Evolutionary conservation across 1,284 basidiomycete genomes (phyloP).

Genomic region (Fomitopsis pinicola): DNA sequence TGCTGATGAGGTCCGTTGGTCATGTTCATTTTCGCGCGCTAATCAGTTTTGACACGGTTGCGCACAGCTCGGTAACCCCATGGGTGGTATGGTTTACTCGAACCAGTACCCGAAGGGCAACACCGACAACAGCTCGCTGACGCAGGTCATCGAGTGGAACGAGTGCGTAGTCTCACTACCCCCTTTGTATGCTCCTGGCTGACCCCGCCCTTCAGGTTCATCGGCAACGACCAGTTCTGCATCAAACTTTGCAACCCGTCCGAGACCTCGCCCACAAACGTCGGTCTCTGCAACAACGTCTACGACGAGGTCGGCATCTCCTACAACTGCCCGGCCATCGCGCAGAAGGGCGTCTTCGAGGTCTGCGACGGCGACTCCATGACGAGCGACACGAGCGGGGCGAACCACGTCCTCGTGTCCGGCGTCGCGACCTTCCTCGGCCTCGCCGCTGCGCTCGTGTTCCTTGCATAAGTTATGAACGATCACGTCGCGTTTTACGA

Average conservation of each 20-base stretch:
- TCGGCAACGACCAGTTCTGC: conserved; percentile 44
- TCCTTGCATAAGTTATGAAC: not conserved
- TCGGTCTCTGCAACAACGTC: conserved; percentile 41
- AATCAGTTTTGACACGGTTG: not conserved
- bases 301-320: conserved; percentile 45
- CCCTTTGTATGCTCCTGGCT: not conserved
- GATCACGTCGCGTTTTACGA: not conserved
- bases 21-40: no score
- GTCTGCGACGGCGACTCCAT: conserved; percentile 57
- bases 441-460: not conserved
- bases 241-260: conserved; percentile 47
- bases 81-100: conserved; percentile 48
- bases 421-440: conserved; percentile 1
- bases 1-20: conserved; percentile 11
- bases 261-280: conserved; percentile 30
- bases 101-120: conserved; percentile 35
- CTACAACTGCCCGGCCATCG: conserved; percentile 45
- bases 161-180: conserved; percentile 26
- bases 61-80: conserved; percentile 43
- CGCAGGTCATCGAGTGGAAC: conserved; percentile 43
- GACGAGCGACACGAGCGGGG: conserved; percentile 22
- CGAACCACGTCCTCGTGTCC: not conserved
- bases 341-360: conserved; percentile 36
- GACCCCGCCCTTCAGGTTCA: conserved; percentile 32
- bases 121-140: conserved; percentile 30